Evolutionary conservation across 768 basidiomycete genomes (phyloP), one percentile per base, ranked within the genome.

Genomic region (Mrakia hoshinonis): DNA sequence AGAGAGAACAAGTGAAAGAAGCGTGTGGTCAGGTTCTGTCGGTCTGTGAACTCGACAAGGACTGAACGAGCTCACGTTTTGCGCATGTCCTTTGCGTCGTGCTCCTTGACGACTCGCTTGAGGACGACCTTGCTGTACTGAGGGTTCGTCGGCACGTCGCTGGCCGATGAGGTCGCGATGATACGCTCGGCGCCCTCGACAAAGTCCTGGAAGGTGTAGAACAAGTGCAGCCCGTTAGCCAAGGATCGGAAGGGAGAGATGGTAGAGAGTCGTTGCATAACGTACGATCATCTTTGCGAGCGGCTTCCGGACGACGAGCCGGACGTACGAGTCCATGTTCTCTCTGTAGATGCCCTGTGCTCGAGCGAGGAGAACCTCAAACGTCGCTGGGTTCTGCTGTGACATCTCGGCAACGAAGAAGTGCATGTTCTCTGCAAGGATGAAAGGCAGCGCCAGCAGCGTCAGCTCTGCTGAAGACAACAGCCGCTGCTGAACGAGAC

Each of bases 161-260:
- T 83, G 0, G 91, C 84, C 22, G 69, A 52, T 1, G 49, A 48
- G 12, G 89, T 86, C 2, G 89, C 87, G 39, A 95, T 82, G 15
- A 92, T 83, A n/a, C 89, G 86, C 76, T 97, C 92, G 48, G 96
- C 82, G 6, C 90, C 92, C 58, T 96, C 91, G 75, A 97, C 96
- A 80, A 89, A 96, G 78, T 97, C 95, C 94, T 96, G 78, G 22
- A 13, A 54, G 38, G 1, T n/a, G n/a, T n/a, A 3, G 34, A 60
- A 52, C 38, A 68, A 24, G 34, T 63, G 51, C 4, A 0, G 18
- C 15, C n/a, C 39, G 22, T 39, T 0, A 36, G 29, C 11, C 26
- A 22, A 38, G 7, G 62, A n/a, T 7, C 31, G 60, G 11, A 31
- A 38, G 26, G 24, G 43, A 38, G 36, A 29, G 29, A 2, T 13